A percentile compares a stretch with the other conserved stretches of the same genome.
phyloP scores from a whole-genome alignment of 495 filamentous ascomycete species.

The Talaromyces wortmannii region DNA sequence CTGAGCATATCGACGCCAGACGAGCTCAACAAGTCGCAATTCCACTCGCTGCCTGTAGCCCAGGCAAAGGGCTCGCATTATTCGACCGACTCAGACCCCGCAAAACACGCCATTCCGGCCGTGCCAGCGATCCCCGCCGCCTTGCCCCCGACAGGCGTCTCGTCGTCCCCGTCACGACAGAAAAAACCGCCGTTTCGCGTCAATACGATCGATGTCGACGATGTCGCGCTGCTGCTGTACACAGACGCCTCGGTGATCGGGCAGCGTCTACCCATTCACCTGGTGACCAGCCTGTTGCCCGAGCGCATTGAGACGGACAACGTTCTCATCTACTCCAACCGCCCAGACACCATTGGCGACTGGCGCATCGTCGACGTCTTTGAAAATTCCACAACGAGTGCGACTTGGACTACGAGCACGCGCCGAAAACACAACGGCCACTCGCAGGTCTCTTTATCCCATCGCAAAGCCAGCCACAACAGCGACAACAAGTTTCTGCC shows the following conservation, averaged over 20 bases:
- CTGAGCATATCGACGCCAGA: too few species aligned
- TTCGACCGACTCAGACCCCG: not conserved
- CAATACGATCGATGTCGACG: slow-evolving; percentile 35
- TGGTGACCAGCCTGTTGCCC: slow-evolving; percentile 14
- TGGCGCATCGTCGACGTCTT: slow-evolving; percentile 27
- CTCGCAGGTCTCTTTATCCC: not conserved
- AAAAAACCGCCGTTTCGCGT: not conserved
- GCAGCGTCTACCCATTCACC: slow-evolving; percentile 26
- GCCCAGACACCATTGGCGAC: slow-evolving; percentile 23
- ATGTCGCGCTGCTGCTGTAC: slow-evolving; percentile 31
- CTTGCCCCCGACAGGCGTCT: too few species aligned
- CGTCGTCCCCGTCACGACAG: not conserved
- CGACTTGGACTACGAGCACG: slow-evolving; percentile 10
- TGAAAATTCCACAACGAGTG: slow-evolving; percentile 17
- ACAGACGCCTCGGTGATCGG: slow-evolving; percentile 28
- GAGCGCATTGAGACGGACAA: slow-evolving; percentile 17
- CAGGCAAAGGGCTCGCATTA: too few species aligned
- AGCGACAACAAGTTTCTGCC: slow-evolving; percentile 46
- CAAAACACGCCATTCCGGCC: slow-evolving; percentile 12
- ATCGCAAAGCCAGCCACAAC: slow-evolving; percentile 15
- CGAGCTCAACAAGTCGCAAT: too few species aligned
- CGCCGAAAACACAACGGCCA: not conserved
- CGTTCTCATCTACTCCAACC: slow-evolving; percentile 26
- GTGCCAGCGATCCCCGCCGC: too few species aligned
- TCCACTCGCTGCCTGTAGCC: too few species aligned